A percentile compares a stretch with the other conserved stretches of the same genome.
phyloP scores from a whole-genome alignment of 495 filamentous ascomycete genomes.

The Penicillium coprophilum region DNA sequence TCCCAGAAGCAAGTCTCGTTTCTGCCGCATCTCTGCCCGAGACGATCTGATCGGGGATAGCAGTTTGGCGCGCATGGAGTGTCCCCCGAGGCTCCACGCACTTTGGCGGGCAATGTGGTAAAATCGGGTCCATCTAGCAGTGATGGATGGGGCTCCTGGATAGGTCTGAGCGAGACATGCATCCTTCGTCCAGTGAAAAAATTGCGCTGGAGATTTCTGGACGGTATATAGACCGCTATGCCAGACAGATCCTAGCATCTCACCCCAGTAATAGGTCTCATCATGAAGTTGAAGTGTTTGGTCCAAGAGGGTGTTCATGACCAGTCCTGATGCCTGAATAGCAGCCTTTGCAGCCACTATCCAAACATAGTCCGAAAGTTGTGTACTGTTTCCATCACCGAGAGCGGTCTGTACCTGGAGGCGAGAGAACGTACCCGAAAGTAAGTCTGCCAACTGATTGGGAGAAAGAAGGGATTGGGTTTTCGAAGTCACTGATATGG shows the following conservation, averaged over 20 bases:
- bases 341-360: slow-evolving; percentile 82
- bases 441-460: slow-evolving; percentile 54
- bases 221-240: slow-evolving; percentile 74
- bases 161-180: slow-evolving; percentile 57
- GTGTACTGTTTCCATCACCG: slow-evolving; percentile 29
- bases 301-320: slow-evolving; percentile 70
- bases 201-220: slow-evolving; percentile 72
- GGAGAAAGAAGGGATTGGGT: slow-evolving; percentile 53
- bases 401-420: slow-evolving; percentile 24
- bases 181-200: slow-evolving; percentile 65
- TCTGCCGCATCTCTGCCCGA: slow-evolving; percentile 66
- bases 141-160: slow-evolving; percentile 24
- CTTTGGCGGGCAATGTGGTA: slow-evolving; percentile 76
- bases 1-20: slow-evolving; percentile 62
- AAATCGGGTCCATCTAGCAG: slow-evolving; percentile 65
- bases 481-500: slow-evolving; percentile 64
- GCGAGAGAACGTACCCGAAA: slow-evolving; percentile 49
- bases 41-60: slow-evolving; percentile 69
- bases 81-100: slow-evolving; percentile 58
- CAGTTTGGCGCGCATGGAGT: slow-evolving; percentile 56
- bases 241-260: slow-evolving; percentile 68
- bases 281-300: slow-evolving; percentile 77
- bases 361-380: slow-evolving; percentile 82
- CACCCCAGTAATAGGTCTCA: slow-evolving; percentile 92
- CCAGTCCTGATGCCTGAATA: slow-evolving; percentile 75